phyloP scores from a whole-genome alignment of 116 monocot genomes.

The Phalaenopsis hybrid region DNA sequence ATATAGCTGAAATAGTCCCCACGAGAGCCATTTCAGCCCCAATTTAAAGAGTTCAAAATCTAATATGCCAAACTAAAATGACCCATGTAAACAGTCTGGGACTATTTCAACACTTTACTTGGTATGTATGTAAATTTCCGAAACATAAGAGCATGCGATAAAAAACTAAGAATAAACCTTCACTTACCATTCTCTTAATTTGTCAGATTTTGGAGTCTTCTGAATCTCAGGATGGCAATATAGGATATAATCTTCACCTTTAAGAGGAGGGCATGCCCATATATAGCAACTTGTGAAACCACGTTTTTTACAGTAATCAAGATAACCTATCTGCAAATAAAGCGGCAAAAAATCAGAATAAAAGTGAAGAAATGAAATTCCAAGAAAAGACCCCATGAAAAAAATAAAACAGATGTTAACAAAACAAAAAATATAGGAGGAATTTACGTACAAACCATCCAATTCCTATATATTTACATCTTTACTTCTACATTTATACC shows the following conservation, averaged over 20 bases:
- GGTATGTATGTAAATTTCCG: too few relatives aligned
- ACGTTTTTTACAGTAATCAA: conserved; percentile 92
- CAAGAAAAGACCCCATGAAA: not conserved
- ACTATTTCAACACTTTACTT: too few relatives aligned
- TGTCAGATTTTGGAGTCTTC: conserved; percentile 97
- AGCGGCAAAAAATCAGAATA: not conserved
- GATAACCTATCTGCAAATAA: conserved; percentile 77
- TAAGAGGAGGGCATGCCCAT: conserved; percentile 98
- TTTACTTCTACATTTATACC: too few relatives aligned
- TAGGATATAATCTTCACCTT: conserved; percentile 98
- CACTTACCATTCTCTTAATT: conserved; percentile 79
- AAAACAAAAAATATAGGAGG: not conserved
- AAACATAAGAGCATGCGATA: not conserved
- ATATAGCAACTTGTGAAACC: conserved; percentile 99
- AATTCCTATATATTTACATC: too few relatives aligned
- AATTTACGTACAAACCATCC: too few relatives aligned
- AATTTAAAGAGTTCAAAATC: too few relatives aligned
- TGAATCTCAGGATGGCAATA: conserved; percentile 99
- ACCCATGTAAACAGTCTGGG: too few relatives aligned
- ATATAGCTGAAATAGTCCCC: too few relatives aligned
- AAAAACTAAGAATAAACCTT: not conserved
- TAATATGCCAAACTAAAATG: too few relatives aligned
- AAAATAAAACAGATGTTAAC: not conserved
- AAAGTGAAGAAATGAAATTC: not conserved
- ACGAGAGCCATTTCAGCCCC: too few relatives aligned